These are phyloP conservation scores for Hypsizygus marmoreus DNA, from an alignment of 768 basidiomycete genomes.

Conservation along the genomic window DNA sequence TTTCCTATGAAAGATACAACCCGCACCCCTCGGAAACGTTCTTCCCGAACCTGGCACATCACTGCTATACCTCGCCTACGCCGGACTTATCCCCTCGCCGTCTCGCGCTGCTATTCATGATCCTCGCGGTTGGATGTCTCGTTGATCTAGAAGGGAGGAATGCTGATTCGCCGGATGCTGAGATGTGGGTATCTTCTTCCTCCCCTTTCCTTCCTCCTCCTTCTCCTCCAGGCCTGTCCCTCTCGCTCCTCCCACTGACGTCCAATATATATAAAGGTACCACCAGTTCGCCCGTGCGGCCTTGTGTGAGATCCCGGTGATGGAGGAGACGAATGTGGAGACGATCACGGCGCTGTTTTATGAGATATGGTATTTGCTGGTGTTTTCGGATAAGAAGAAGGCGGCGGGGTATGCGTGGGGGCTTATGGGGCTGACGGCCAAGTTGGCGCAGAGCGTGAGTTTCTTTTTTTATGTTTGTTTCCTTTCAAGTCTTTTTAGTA, in stretches of 20 bases:
- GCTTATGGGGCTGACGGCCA: conserved; percentile 57
- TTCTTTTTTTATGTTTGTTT: conserved; percentile 1
- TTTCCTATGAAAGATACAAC: conserved; percentile 47
- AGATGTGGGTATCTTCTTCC: too few species aligned
- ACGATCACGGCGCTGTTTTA: conserved; percentile 62
- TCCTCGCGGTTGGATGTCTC: conserved; percentile 67
- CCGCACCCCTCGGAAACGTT: conserved; percentile 66
- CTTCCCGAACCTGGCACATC: conserved; percentile 64
- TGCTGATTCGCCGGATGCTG: conserved; percentile 54
- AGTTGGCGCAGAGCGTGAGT: conserved; percentile 65
- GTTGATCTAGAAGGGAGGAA: conserved; percentile 55
- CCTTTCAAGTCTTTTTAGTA: conserved; percentile 60
- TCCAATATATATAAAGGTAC: too few species aligned
- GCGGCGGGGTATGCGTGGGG: conserved; percentile 61
- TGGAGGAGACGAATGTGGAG: conserved; percentile 70
- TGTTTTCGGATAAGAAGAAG: conserved; percentile 71
- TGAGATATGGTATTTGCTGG: conserved; percentile 65
- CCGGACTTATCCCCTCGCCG: conserved; percentile 61
- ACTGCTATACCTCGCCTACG: conserved; percentile 58
- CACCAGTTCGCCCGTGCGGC: conserved; percentile 61
- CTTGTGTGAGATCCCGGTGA: conserved; percentile 61
- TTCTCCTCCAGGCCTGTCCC: too few species aligned
- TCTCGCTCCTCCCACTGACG: too few species aligned
- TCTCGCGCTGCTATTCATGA: conserved; percentile 66
- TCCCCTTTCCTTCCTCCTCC: too few species aligned